Conservation (phyloP, 176 grass and related monocot species). For the Eremochloa ophiuroides region DNA sequence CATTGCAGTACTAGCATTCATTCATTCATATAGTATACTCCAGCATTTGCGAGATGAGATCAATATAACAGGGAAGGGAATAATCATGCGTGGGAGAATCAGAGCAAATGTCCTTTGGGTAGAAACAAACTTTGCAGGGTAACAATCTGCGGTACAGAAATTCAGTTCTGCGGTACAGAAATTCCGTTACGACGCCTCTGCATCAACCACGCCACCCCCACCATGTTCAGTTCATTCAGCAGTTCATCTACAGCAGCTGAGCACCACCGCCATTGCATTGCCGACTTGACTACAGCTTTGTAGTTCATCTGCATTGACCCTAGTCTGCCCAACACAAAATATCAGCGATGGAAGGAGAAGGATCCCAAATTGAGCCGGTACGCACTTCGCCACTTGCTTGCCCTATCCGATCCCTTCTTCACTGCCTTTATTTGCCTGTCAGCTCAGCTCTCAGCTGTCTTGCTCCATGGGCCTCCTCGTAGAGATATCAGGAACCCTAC, state of each 20-base stretch:
- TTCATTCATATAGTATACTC: too few species aligned
- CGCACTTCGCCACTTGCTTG: too few species aligned
- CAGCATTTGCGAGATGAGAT: too few species aligned
- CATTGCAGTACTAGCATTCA: neutral
- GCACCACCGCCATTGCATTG: neutral
- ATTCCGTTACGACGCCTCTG: neutral
- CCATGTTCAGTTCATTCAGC: neutral
- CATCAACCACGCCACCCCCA: neutral
- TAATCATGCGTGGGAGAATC: neutral
- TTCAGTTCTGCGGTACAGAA: neutral
- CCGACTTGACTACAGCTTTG: neutral
- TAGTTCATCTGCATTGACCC: neutral
- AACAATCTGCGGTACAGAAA: neutral
- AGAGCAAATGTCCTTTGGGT: neutral
- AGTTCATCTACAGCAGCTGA: neutral
- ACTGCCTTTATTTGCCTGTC: neutral
- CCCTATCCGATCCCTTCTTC: neutral
- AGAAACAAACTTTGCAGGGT: neutral
- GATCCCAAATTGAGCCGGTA: slow-evolving; percentile 19
- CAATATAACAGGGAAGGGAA: neutral
- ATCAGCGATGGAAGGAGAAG: neutral
- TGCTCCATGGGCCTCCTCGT: neutral
- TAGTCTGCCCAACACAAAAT: neutral
- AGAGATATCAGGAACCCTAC: too few species aligned
- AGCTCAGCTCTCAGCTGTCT: too few species aligned